Conservation (phyloP, 202 grass and related monocot genomes). For the Brachypodium distachyon region DNA sequence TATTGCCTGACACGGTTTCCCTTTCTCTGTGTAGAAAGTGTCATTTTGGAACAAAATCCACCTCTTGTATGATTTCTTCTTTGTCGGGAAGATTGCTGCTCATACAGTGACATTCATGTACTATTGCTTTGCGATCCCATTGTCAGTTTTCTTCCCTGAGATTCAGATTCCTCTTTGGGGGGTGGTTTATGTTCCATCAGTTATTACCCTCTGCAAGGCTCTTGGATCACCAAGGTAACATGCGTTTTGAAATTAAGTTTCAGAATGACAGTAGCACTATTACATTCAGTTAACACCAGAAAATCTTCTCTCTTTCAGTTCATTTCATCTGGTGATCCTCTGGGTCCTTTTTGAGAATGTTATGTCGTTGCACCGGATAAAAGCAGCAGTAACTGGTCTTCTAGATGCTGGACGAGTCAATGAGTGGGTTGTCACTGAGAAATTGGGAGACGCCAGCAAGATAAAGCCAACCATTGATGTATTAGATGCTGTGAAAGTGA, state of each 20-base stretch:
- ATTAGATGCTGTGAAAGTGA: slow-evolving; percentile 36
- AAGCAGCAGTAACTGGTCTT: slow-evolving; percentile 53
- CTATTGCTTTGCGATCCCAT: slow-evolving; percentile 61
- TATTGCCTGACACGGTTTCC: neutral
- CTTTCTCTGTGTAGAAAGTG: slow-evolving; percentile 41
- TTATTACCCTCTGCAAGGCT: slow-evolving; percentile 70
- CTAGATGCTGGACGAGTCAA: slow-evolving; percentile 74
- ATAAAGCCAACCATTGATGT: slow-evolving; percentile 39
- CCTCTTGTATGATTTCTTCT: slow-evolving; percentile 81
- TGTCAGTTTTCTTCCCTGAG: slow-evolving; percentile 69
- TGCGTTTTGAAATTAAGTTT: neutral
- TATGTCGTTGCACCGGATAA: slow-evolving; percentile 78
- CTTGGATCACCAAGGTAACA: slow-evolving; percentile 70
- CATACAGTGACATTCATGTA: slow-evolving; percentile 86
- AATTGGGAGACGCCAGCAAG: slow-evolving; percentile 65
- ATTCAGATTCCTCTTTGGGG: slow-evolving; percentile 71
- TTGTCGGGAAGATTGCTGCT: slow-evolving; percentile 66
- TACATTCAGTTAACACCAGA: slow-evolving; percentile 5
- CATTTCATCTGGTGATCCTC: slow-evolving; percentile 76
- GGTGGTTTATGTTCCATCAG: slow-evolving; percentile 49
- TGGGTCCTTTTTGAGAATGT: slow-evolving; percentile 94
- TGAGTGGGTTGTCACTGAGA: slow-evolving; percentile 93
- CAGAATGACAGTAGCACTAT: neutral
- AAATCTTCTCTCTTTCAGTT: slow-evolving; percentile 32
- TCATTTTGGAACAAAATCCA: slow-evolving; percentile 64